Conservation (phyloP, 495 filamentous ascomycete species). For the Neurospora sp. region DNA sequence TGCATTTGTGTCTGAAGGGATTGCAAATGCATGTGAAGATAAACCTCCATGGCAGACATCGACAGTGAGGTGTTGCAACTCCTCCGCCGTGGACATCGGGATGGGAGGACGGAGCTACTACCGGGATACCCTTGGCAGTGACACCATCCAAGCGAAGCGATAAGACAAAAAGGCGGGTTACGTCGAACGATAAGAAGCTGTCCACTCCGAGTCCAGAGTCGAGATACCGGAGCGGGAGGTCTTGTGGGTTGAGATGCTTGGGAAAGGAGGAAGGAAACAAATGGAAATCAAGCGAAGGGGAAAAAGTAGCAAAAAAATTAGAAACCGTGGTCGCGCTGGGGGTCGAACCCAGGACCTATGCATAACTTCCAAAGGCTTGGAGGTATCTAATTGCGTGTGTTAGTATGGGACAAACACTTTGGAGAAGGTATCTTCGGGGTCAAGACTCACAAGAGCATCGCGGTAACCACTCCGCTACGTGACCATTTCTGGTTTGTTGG, state of each 20-base stretch:
- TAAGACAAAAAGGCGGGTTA: not conserved
- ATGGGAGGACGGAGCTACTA: not conserved
- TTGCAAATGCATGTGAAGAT: not conserved
- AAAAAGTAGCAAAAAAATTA: not conserved
- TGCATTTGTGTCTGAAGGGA: not conserved
- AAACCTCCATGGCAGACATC: not conserved
- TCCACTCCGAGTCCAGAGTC: not conserved
- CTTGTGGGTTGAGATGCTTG: not conserved
- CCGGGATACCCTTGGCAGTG: not conserved
- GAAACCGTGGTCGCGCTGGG: not conserved
- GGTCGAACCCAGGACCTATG: not conserved
- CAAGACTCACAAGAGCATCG: not conserved
- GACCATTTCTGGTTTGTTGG: not conserved
- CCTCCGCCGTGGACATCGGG: not conserved
- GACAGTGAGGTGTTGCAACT: not conserved
- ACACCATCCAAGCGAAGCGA: not conserved
- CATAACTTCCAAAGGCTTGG: not conserved
- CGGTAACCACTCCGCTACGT: not conserved
- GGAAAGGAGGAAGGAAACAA: not conserved
- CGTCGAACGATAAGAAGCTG: not conserved
- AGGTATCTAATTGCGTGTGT: not conserved
- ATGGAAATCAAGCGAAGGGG: not conserved
- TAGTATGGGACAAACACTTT: constrained; percentile 1
- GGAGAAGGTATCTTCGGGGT: not conserved
- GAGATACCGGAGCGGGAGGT: not conserved